Evolutionary conservation across 2,329 filamentous ascomycete genomes (phyloP).

Genomic region (Penicillium sp.): DNA sequence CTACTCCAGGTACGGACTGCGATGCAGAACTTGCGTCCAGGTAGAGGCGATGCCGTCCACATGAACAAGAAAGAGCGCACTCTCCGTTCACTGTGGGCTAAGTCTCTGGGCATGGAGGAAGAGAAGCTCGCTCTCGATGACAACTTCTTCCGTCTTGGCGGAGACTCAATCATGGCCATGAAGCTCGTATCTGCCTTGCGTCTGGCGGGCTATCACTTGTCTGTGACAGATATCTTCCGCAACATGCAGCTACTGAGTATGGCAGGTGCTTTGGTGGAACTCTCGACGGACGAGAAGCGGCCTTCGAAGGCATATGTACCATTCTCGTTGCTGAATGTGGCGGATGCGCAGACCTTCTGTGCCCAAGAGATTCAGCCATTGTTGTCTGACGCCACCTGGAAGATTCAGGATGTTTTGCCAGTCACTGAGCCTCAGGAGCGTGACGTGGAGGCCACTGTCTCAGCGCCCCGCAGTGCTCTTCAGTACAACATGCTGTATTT

Average conservation of each 20-base stretch:
- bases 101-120: background rate
- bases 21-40: constrained; percentile 2
- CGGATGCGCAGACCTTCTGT: background rate
- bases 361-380: constrained; percentile 1
- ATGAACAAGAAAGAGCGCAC: constrained; percentile 10
- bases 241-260: constrained; percentile 12
- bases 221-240: constrained; percentile 9
- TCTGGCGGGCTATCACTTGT: constrained; percentile 1
- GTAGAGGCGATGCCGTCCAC: background rate
- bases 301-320: constrained; percentile 5
- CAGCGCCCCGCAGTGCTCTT: constrained; percentile 9
- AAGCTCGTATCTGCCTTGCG: constrained; percentile 3
- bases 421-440: constrained; percentile 6
- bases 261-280: constrained; percentile 6
- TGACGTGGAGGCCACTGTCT: constrained; percentile 11
- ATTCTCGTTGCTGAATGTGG: constrained; percentile 7
- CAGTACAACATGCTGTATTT: constrained; percentile 15
- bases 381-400: constrained; percentile 2
- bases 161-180: constrained; percentile 8
- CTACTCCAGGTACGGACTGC: constrained; percentile 7
- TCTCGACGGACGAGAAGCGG: background rate
- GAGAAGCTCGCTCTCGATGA: constrained; percentile 1
- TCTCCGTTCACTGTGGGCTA: constrained; percentile 5
- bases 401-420: constrained; percentile 7
- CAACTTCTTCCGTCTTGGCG: constrained; percentile 3